Conservation (phyloP, 805 yeast genomes). For the Ogataea zsoltii region DNA sequence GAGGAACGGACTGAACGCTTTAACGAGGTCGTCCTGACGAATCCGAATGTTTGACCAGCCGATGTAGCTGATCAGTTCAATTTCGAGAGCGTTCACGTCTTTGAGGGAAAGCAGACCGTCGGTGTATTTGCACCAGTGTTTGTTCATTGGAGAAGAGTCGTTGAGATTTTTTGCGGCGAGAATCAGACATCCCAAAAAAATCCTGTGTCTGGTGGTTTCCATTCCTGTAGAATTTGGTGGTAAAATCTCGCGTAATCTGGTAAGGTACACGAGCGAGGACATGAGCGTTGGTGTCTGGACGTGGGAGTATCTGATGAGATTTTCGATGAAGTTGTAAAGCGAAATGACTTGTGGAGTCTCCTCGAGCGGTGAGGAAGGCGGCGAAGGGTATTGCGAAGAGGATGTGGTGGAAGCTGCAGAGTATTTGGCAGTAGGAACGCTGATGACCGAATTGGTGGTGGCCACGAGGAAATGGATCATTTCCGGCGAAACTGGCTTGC, state of each 20-base stretch:
- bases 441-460: conserved; percentile 58
- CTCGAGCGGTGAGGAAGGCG: conserved; percentile 40
- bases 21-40: conserved; percentile 65
- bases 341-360: conserved; percentile 38
- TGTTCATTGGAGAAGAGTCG: conserved; percentile 93
- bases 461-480: conserved; percentile 61
- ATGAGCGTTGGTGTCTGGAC: conserved; percentile 94
- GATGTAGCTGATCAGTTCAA: conserved; percentile 77
- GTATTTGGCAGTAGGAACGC: conserved; percentile 37
- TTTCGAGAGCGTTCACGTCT: conserved; percentile 89
- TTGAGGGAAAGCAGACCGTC: conserved; percentile 73
- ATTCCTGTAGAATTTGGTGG: conserved; percentile 91
- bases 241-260: conserved; percentile 70
- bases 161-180: conserved; percentile 90
- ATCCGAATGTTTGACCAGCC: conserved; percentile 80
- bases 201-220: conserved; percentile 90
- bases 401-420: background rate
- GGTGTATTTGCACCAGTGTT: conserved; percentile 94
- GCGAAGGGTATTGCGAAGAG: conserved; percentile 33
- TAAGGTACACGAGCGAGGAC: conserved; percentile 85
- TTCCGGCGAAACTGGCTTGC: conserved; percentile 55
- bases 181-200: conserved; percentile 84
- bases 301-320: conserved; percentile 74
- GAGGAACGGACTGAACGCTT: conserved; percentile 73
- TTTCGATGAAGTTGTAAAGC: conserved; percentile 65